Conservation (phyloP, 768 basidiomycete species). For the Tricholoma saponaceum region DNA sequence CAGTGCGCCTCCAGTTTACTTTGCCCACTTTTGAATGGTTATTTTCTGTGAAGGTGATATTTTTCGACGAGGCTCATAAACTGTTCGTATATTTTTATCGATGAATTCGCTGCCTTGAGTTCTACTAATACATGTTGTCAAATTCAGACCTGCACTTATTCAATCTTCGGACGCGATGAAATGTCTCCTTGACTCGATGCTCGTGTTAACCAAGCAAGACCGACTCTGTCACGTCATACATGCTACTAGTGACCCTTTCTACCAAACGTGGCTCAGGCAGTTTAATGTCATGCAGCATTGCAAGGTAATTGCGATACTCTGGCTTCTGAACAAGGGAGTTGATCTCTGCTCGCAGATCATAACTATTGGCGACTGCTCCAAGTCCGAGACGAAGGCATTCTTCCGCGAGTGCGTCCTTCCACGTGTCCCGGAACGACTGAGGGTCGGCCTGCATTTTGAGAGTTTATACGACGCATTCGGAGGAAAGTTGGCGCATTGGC, state of each 20-base stretch:
- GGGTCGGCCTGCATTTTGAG: constrained; percentile 60
- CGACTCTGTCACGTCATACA: constrained; percentile 80
- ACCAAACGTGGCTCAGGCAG: constrained; percentile 79
- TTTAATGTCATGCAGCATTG: constrained; percentile 81
- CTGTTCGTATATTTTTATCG: constrained; percentile 39
- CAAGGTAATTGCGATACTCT: constrained; percentile 41
- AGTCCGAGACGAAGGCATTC: constrained; percentile 62
- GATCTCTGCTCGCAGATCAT: not conserved
- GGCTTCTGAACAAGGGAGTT: not conserved
- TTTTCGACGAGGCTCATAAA: constrained; percentile 86
- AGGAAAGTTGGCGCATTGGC: constrained; percentile 80
- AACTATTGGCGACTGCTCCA: constrained; percentile 76
- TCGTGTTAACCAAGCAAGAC: constrained; percentile 86
- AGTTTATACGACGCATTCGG: constrained; percentile 75
- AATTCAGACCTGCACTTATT: constrained; percentile 63
- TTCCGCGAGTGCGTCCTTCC: constrained; percentile 63
- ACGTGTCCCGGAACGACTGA: constrained; percentile 63
- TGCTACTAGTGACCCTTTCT: constrained; percentile 81
- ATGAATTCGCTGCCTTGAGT: not conserved
- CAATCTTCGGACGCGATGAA: constrained; percentile 82
- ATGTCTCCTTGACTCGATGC: constrained; percentile 78
- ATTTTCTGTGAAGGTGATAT: constrained; percentile 41
- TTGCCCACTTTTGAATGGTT: not conserved
- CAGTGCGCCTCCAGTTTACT: not conserved
- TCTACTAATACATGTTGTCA: not conserved